A percentile compares a stretch with the other conserved stretches of the same genome.
Conservation (phyloP, 495 filamentous ascomycete genomes). For the Cercophora samala region DNA sequence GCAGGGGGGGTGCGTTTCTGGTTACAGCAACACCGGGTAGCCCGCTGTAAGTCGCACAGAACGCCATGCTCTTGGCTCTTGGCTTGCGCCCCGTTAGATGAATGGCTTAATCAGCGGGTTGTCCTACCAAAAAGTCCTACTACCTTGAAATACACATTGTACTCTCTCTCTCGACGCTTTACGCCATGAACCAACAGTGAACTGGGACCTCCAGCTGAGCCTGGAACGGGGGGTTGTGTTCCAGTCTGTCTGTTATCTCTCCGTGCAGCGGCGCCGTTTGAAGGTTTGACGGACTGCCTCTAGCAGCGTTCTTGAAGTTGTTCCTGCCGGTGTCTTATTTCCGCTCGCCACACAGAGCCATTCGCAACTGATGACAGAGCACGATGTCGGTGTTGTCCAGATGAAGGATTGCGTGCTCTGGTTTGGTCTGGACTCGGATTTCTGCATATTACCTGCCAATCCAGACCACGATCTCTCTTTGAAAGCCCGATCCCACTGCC, state of each 20-base stretch:
- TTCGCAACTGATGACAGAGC: neutral
- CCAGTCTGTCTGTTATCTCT: neutral
- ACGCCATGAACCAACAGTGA: too few species aligned
- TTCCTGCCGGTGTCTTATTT: neutral
- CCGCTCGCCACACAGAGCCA: neutral
- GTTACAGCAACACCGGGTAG: neutral
- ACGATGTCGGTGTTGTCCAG: neutral
- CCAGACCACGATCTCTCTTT: neutral
- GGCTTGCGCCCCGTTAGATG: neutral
- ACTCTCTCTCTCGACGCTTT: too few species aligned
- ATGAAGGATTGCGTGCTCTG: conserved; percentile 2
- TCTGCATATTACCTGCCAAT: neutral
- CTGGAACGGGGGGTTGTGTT: too few species aligned
- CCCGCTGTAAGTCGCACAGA: neutral
- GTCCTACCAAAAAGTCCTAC: neutral
- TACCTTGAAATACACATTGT: neutral
- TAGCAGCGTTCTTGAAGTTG: neutral
- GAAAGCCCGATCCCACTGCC: neutral
- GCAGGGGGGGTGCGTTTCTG: neutral
- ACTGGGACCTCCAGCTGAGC: too few species aligned
- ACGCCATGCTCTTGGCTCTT: neutral
- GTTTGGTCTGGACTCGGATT: neutral
- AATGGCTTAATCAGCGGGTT: neutral
- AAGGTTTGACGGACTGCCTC: neutral
- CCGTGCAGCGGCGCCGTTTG: neutral